Evolutionary conservation across 192 early-diverging fungal genomes (phyloP).

Genomic region (Tieghemiomyces parasiticus): DNA sequence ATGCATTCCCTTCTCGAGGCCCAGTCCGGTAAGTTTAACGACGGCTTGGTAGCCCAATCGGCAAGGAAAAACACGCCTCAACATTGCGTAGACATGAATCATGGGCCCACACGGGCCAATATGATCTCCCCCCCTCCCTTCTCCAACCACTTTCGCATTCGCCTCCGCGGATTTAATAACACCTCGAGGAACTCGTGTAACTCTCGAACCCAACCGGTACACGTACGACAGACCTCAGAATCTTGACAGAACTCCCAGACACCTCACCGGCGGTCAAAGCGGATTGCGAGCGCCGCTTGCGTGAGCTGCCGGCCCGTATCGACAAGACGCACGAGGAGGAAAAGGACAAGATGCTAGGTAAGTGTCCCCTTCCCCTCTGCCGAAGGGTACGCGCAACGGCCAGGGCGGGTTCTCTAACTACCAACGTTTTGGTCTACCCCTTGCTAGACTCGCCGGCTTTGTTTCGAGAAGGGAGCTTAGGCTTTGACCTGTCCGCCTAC

Average conservation of each 20-base stretch:
- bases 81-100: not conserved
- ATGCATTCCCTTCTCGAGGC: not conserved
- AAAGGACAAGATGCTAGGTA: slow-evolving; percentile 50
- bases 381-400: not conserved
- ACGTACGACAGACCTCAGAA: not conserved
- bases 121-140: not conserved
- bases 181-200: no score
- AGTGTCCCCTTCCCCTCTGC: no score
- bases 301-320: slow-evolving; percentile 27
- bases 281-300: not conserved
- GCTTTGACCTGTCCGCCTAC: not conserved
- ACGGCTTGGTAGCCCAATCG: not conserved
- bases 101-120: not conserved
- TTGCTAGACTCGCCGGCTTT: not conserved
- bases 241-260: not conserved
- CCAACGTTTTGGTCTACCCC: not conserved
- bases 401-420: not conserved
- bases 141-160: not conserved
- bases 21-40: not conserved
- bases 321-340: slow-evolving; percentile 38
- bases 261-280: not conserved
- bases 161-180: no score
- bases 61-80: not conserved
- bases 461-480: not conserved
- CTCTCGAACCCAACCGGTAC: not conserved